phyloP scores from a whole-genome alignment of 2,329 filamentous ascomycete species.

The Fusarium sp. region DNA sequence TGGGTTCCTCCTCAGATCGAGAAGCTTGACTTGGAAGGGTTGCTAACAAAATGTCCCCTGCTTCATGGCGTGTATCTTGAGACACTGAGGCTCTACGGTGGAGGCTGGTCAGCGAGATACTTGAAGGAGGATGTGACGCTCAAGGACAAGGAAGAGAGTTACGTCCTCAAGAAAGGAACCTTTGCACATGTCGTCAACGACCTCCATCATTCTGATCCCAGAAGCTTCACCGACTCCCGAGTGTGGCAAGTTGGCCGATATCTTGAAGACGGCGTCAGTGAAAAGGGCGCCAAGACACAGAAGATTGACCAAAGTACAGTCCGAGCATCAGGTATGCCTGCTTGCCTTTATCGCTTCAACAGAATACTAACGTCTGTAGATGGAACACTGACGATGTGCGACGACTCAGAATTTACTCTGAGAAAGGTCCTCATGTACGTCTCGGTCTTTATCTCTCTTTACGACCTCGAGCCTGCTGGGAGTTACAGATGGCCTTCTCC shows the following conservation, averaged over 20 bases:
- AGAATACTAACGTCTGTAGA: constrained; percentile 42
- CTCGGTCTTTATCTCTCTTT: constrained; percentile 51
- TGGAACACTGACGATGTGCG: constrained; percentile 48
- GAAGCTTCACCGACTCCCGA: constrained; percentile 47
- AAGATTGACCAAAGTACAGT: constrained; percentile 45
- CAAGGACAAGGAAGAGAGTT: constrained; percentile 43
- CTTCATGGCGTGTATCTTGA: constrained; percentile 56
- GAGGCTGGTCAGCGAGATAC: constrained; percentile 47
- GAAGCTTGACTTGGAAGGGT: constrained; percentile 51
- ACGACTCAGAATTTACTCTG: constrained; percentile 48
- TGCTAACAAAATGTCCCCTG: constrained; percentile 52
- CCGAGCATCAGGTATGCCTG: constrained; percentile 49
- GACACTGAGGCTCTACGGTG: constrained; percentile 54
- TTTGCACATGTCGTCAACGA: constrained; percentile 51
- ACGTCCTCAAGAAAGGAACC: constrained; percentile 50
- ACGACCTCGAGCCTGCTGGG: constrained; percentile 50
- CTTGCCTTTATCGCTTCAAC: too few relatives aligned
- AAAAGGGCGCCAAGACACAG: constrained; percentile 39
- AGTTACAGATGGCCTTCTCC: constrained; percentile 46
- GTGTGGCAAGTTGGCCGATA: constrained; percentile 53
- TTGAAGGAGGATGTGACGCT: constrained; percentile 50
- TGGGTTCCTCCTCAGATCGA: constrained; percentile 51
- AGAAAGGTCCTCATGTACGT: constrained; percentile 52
- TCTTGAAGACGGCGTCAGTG: constrained; percentile 43
- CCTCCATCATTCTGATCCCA: constrained; percentile 51